Conservation (phyloP, 768 basidiomycete genomes). For the Collybia nuda region DNA sequence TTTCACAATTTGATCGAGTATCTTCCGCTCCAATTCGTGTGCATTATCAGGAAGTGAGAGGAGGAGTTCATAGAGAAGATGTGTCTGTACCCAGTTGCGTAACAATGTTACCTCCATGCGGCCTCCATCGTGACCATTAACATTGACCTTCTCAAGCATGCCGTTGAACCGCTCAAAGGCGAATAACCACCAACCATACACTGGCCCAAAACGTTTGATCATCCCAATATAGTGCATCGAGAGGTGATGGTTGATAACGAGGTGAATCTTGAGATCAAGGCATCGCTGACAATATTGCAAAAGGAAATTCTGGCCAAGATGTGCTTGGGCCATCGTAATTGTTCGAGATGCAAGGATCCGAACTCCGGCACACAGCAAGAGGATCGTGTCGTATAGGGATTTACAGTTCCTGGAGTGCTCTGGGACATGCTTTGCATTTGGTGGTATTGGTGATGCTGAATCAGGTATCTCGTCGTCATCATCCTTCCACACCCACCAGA, state of each 20-base stretch:
- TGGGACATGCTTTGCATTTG: conserved; percentile 5
- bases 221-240: conserved; percentile 19
- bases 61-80: conserved; percentile 19
- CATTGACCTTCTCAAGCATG: conserved; percentile 24
- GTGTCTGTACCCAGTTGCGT: conserved; percentile 22
- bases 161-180: conserved; percentile 31
- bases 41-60: background rate
- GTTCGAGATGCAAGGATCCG: conserved; percentile 12
- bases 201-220: conserved; percentile 22
- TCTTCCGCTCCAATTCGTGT: background rate
- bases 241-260: conserved; percentile 25
- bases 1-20: background rate
- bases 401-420: conserved; percentile 7
- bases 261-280: conserved; percentile 13
- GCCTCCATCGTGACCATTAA: conserved; percentile 26
- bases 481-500: conserved; percentile 23
- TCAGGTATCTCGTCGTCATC: conserved; percentile 14
- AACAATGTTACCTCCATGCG: conserved; percentile 26
- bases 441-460: conserved; percentile 9
- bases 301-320: conserved; percentile 16
- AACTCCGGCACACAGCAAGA: conserved; percentile 17
- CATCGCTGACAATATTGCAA: conserved; percentile 10
- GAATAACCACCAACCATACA: conserved; percentile 32
- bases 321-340: conserved; percentile 19
- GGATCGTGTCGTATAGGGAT: conserved; percentile 12